A percentile compares a stretch with the other conserved stretches of the same genome.
phyloP scores from a whole-genome alignment of 352 stramenopile species.

The Globisporangium alternatum region DNA sequence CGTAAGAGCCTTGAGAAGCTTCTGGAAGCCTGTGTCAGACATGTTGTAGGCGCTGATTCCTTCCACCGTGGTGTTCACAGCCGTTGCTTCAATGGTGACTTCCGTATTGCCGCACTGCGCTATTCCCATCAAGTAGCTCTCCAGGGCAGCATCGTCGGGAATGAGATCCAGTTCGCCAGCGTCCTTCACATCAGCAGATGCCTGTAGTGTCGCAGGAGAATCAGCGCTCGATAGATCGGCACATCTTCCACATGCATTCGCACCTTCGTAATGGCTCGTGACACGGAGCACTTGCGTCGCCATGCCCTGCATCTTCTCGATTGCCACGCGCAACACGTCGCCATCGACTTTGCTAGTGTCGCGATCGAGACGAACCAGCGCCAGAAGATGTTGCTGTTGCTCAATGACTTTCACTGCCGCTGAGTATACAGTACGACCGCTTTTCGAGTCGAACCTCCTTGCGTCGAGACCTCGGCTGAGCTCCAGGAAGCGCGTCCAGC shows the following conservation, averaged over 20 bases:
- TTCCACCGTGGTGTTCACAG: not conserved
- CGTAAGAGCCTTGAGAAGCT: slow-evolving; percentile 2
- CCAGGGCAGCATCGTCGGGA: slow-evolving; percentile 4
- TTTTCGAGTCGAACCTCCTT: slow-evolving; percentile 5
- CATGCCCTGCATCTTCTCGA: slow-evolving; percentile 2
- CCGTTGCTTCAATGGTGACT: too few relatives aligned
- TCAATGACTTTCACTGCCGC: not conserved
- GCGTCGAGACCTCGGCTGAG: slow-evolving; percentile 6
- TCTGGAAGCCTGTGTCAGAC: not conserved
- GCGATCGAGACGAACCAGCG: not conserved
- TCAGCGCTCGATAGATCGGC: not conserved
- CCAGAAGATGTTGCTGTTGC: slow-evolving; percentile 9
- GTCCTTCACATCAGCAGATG: too few relatives aligned
- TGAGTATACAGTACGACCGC: slow-evolving; percentile 7
- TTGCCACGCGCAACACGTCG: not conserved
- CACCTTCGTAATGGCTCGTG: not conserved
- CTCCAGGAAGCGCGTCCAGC: slow-evolving; percentile 5
- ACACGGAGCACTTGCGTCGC: not conserved
- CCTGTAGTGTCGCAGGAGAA: not conserved
- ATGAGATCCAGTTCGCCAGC: not conserved
- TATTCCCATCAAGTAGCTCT: slow-evolving; percentile 8
- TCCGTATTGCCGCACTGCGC: too few relatives aligned
- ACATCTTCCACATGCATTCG: not conserved
- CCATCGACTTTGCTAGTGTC: not conserved
- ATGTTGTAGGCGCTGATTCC: too few relatives aligned